Evolutionary conservation across 768 basidiomycete species (phyloP).

Genomic region (Botryobasidium botryosum): DNA sequence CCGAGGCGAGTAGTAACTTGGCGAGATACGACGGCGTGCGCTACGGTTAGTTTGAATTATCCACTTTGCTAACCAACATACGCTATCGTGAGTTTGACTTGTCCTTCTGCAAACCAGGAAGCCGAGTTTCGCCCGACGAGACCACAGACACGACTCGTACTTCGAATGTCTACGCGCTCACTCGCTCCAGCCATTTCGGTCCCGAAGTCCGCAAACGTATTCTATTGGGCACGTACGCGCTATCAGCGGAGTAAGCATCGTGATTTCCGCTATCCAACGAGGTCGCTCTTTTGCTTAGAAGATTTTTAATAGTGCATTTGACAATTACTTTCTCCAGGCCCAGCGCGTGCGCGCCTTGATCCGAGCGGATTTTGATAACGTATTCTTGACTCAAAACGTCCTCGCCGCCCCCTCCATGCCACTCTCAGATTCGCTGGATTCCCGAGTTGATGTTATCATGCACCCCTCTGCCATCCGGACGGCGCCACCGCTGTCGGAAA

Average conservation of each 20-base stretch:
- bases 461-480: conserved; percentile 80
- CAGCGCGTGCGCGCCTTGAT: conserved; percentile 60
- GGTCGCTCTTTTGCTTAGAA: neutral
- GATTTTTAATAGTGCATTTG: conserved; percentile 53
- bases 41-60: conserved; percentile 37
- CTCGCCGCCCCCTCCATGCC: conserved; percentile 12
- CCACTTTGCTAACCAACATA: neutral
- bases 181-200: conserved; percentile 61
- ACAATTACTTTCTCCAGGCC: conserved; percentile 93
- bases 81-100: neutral
- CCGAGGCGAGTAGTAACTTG: conserved; percentile 85
- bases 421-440: neutral
- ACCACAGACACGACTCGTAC: conserved; percentile 32
- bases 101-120: neutral
- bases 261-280: neutral
- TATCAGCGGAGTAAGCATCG: conserved; percentile 68
- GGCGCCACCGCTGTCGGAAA: conserved; percentile 41
- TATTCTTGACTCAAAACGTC: conserved; percentile 45
- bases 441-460: conserved; percentile 54
- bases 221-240: conserved; percentile 75
- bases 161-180: conserved; percentile 41
- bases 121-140: conserved; percentile 20
- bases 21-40: conserved; percentile 79
- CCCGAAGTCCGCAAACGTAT: conserved; percentile 74
- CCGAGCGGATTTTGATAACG: conserved; percentile 50